phyloP scores from a whole-genome alignment of 2,329 filamentous ascomycete genomes.

The Penicillium brevicompactum region DNA sequence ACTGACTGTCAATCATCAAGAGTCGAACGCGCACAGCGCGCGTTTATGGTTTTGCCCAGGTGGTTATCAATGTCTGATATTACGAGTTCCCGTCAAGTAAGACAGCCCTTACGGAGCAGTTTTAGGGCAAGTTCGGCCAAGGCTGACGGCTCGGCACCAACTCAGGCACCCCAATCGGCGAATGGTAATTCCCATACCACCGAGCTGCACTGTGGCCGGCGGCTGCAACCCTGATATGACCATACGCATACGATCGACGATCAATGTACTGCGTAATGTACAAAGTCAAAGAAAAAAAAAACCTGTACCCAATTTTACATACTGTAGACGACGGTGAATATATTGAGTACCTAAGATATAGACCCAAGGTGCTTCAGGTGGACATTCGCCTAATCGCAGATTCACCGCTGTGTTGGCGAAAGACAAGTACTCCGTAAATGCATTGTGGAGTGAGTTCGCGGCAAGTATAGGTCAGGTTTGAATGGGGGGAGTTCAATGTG shows the following conservation, averaged over 20 bases:
- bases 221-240: background rate
- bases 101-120: background rate
- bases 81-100: constrained; percentile 8
- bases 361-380: background rate
- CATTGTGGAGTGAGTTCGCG: constrained; percentile 1
- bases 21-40: constrained; percentile 5
- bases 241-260: constrained; percentile 1
- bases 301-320: too few species aligned
- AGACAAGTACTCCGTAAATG: background rate
- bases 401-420: constrained; percentile 10
- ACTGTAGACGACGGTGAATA: background rate
- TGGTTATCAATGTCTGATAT: background rate
- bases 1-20: background rate
- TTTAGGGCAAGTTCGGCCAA: constrained; percentile 11
- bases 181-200: constrained; percentile 2
- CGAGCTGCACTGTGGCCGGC: background rate
- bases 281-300: background rate
- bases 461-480: constrained; percentile 1
- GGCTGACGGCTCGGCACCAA: constrained; percentile 7
- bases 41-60: constrained; percentile 1
- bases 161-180: constrained; percentile 10
- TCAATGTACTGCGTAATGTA: background rate
- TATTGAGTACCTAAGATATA: background rate
- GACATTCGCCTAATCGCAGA: background rate
- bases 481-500: constrained; percentile 1